phyloP scores from a whole-genome alignment of 1,139 yeast species.

The Yamadazyma sp. region DNA sequence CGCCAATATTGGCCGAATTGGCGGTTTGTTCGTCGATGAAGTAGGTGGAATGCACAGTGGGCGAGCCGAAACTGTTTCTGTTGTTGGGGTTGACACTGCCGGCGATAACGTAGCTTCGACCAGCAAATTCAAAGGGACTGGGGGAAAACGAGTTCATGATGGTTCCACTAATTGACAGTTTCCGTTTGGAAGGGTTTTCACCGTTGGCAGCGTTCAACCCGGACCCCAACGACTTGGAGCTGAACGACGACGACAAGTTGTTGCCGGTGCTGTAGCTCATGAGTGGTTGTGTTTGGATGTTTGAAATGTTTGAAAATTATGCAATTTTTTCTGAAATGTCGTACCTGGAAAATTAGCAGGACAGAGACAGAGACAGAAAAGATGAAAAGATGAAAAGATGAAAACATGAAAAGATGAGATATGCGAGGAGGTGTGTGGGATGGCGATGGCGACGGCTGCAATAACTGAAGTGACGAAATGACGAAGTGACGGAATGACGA shows the following conservation, averaged over 20 bases:
- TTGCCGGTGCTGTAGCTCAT: constrained; percentile 9
- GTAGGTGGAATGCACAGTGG: constrained; percentile 45
- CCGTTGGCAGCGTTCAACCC: background rate
- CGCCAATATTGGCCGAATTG: constrained; percentile 59
- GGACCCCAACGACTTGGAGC: constrained; percentile 1
- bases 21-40: constrained; percentile 67
- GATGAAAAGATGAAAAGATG: no score
- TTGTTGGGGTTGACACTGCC: constrained; percentile 14
- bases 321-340: background rate
- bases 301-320: background rate
- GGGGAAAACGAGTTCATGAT: constrained; percentile 17
- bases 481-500: no score
- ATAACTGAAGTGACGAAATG: no score
- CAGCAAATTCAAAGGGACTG: constrained; percentile 41
- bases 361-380: no score
- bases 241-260: constrained; percentile 1
- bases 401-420: no score
- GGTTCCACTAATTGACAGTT: constrained; percentile 6
- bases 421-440: no score
- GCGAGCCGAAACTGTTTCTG: constrained; percentile 23
- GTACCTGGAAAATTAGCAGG: no score
- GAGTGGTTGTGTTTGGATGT: background rate
- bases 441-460: no score
- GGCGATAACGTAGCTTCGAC: constrained; percentile 41
- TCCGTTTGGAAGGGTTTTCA: constrained; percentile 3